These are phyloP conservation scores for Tricharina praecox DNA, from an alignment of 495 filamentous ascomycete species.

Conservation along the genomic window DNA sequence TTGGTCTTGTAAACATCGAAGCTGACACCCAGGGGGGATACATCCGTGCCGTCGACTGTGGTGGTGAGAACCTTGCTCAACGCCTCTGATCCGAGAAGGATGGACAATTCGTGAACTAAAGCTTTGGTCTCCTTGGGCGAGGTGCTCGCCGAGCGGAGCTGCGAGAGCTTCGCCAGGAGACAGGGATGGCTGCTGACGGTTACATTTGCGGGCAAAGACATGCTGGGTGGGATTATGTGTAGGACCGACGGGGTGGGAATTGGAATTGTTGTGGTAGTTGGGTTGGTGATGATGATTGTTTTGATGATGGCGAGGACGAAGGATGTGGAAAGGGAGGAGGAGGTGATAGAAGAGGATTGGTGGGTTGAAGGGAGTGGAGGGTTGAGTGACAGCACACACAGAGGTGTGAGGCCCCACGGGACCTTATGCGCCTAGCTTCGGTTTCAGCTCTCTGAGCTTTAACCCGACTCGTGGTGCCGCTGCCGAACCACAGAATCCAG, in stretches of 20 bases:
- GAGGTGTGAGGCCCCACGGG: too few relatives aligned
- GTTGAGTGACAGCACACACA: background rate
- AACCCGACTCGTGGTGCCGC: too few relatives aligned
- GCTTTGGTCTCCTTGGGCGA: slow-evolving; percentile 59
- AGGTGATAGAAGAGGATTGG: background rate
- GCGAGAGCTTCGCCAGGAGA: slow-evolving; percentile 71
- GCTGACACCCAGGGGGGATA: slow-evolving; percentile 54
- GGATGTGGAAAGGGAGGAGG: background rate
- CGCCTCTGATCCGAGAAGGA: slow-evolving; percentile 71
- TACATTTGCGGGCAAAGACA: slow-evolving; percentile 44
- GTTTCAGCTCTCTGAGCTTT: too few relatives aligned
- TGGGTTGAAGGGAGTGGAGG: background rate
- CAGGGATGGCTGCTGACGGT: slow-evolving; percentile 78
- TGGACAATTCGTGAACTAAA: slow-evolving; percentile 67
- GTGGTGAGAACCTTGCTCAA: slow-evolving; percentile 45
- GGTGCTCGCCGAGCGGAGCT: slow-evolving; percentile 57
- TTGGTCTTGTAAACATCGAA: slow-evolving; percentile 44
- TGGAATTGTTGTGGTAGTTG: too few relatives aligned
- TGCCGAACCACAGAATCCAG: too few relatives aligned
- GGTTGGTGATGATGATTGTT: background rate
- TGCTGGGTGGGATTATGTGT: too few relatives aligned
- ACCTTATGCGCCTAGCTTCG: too few relatives aligned
- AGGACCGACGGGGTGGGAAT: too few relatives aligned
- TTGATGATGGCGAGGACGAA: background rate
- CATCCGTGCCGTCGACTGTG: slow-evolving; percentile 34